Base-by-base conservation (phyloP, 2,329 filamentous ascomycete genomes). In the Triangularia verruculosa region DNA sequence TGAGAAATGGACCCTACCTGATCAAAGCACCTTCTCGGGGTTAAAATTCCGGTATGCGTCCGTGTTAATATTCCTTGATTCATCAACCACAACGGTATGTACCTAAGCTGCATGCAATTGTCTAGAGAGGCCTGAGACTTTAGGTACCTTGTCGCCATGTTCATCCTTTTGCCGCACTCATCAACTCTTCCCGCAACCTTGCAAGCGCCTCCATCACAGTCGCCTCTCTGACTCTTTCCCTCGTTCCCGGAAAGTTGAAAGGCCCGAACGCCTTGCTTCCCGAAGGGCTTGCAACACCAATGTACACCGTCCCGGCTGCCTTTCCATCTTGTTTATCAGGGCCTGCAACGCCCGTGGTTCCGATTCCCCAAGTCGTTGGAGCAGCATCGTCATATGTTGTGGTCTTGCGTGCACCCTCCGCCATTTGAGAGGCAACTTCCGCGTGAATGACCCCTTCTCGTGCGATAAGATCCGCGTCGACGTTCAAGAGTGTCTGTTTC, bases 401-500 rank as follows among this genome's bases (percentile, higher is more conserved):
- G 11, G 30, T 51, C 22, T 28, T 22, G 20, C 65, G 27, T 25
- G 58, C 65, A 2, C 65, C 65, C 27, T 57, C 51, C 0, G 65
- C 65, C 65, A 67, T 67, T 57, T 67, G 70, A 28, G 28, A 61
- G 12, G 70, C 71, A 6, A 73, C 71, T 11, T 72, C 69, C 9
- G 20, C 62, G 30, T 72, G 69, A 3, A 72, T 67, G 8, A 71
- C 70, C 17, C 69, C 71, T 55, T 72, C 67, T 27, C 60, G 61
- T 8, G 58, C 66, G 28, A 72, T 72, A 11, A 72, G 64, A 4
- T 54, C 67, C 1, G 56, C 57, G 57, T 69, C 63, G 63, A 72
- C 71, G 24, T 66, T 68, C 6, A 76, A 69, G 8, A 76, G 67
- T 2, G 61, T 43, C 2, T 69, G 63, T 60, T 76, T 76, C 13